Percentiles rank a stretch among this genome's conserved stretches.
Conservation (phyloP, 805 yeast species). For the Komagataella populi region DNA sequence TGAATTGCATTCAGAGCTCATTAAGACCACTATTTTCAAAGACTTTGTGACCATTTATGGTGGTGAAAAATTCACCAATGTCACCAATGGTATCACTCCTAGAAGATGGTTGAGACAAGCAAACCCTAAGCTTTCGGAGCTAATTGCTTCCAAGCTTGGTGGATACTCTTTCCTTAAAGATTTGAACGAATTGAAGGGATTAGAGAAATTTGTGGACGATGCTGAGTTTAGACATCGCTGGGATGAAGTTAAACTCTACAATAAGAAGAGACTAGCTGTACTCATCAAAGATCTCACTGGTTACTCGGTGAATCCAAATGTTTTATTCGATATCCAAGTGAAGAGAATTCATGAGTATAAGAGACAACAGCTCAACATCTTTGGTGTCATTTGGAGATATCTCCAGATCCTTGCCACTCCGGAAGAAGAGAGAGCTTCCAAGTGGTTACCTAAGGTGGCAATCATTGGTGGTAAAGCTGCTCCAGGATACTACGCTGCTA, state of each 20-base stretch:
- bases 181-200: conserved; percentile 49
- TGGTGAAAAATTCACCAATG: conserved; percentile 72
- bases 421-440: conserved; percentile 41
- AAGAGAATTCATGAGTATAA: conserved; percentile 93
- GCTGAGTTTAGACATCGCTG: conserved; percentile 52
- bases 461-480: conserved; percentile 94
- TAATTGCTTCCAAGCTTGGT: conserved; percentile 61
- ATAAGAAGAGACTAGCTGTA: conserved; percentile 54
- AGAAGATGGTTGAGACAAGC: conserved; percentile 95
- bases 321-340: conserved; percentile 82
- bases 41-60: conserved; percentile 84
- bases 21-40: conserved; percentile 77
- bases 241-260: conserved; percentile 56
- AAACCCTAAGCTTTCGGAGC: conserved; percentile 64
- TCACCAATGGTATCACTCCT: conserved; percentile 92
- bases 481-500: conserved; percentile 96
- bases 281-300: conserved; percentile 51
- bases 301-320: conserved; percentile 55
- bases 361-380: conserved; percentile 87
- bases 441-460: conserved; percentile 61
- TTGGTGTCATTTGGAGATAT: conserved; percentile 80
- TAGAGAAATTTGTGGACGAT: conserved; percentile 59
- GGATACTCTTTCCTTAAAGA: conserved; percentile 58
- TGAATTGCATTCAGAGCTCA: conserved; percentile 83
- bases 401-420: conserved; percentile 59